A percentile compares a stretch with the other conserved stretches of the same genome.
Conservation (phyloP, 2,329 filamentous ascomycete species). For the Monascus ruber region DNA sequence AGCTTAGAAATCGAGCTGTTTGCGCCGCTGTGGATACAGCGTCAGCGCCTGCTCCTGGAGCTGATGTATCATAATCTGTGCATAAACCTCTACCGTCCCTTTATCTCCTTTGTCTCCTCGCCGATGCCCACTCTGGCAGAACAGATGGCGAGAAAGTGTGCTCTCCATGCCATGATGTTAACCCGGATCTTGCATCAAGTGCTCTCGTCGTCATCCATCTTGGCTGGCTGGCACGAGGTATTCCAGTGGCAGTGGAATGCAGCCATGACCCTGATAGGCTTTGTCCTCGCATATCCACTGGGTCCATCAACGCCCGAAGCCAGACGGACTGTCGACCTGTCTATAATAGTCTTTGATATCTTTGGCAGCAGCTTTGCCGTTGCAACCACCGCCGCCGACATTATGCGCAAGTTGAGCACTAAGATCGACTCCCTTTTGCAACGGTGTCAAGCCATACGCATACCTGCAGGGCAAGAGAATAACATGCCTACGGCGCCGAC, state of each 20-base stretch:
- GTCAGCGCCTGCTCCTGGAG: conserved; percentile 33
- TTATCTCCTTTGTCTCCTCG: conserved; percentile 24
- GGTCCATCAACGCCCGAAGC: conserved; percentile 16
- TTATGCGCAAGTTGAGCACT: conserved; percentile 17
- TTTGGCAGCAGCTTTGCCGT: conserved; percentile 24
- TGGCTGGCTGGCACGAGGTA: conserved; percentile 28
- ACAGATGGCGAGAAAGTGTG: too few species aligned
- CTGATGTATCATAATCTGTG: conserved; percentile 30
- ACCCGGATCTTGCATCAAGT: conserved; percentile 28
- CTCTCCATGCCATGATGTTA: too few species aligned
- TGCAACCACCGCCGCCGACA: conserved; percentile 21
- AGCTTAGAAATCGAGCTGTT: conserved; percentile 24
- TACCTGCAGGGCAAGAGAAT: too few species aligned
- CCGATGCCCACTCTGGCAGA: conserved; percentile 17
- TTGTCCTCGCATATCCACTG: conserved; percentile 28
- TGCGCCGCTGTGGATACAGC: conserved; percentile 31
- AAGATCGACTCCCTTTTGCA: not conserved
- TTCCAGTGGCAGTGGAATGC: conserved; percentile 38
- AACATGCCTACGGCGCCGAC: too few species aligned
- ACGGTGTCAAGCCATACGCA: too few species aligned
- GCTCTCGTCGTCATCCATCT: conserved; percentile 17
- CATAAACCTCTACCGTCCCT: conserved; percentile 29
- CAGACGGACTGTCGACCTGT: conserved; percentile 22
- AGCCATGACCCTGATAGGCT: conserved; percentile 30
- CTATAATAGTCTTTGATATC: conserved; percentile 26